Conservation (phyloP, 2,329 filamentous ascomycete genomes). For the Exophiala aquamarina region DNA sequence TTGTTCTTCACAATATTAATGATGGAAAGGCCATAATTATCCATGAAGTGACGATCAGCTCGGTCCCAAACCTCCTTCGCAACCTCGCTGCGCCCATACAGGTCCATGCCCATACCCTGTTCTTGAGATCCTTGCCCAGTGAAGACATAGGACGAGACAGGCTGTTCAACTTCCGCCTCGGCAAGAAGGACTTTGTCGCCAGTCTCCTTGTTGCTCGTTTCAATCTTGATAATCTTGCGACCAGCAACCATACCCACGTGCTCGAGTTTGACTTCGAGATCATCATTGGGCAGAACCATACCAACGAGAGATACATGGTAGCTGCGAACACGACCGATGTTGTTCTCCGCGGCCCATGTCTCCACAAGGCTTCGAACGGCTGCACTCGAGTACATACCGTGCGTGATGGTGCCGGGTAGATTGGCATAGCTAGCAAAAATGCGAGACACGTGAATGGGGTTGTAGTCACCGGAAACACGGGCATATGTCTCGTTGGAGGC, state of each 20-base stretch:
- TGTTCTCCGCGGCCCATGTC: slow-evolving; percentile 99
- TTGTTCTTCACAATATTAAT: slow-evolving; percentile 99
- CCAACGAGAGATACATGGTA: slow-evolving; percentile 97
- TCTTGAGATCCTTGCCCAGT: slow-evolving; percentile 98
- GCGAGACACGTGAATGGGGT: slow-evolving; percentile 96
- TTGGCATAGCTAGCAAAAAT: slow-evolving; percentile 96
- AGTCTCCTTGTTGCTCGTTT: slow-evolving; percentile 90
- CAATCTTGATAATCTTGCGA: slow-evolving; percentile 99
- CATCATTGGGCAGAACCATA: slow-evolving; percentile 97
- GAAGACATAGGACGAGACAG: slow-evolving; percentile 94
- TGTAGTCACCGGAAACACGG: slow-evolving; percentile 96
- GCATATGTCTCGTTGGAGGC: slow-evolving; percentile 98
- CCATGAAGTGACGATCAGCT: slow-evolving; percentile 95
- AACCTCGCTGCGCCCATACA: slow-evolving; percentile 89
- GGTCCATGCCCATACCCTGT: slow-evolving; percentile 99
- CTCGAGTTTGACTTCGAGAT: slow-evolving; percentile 90
- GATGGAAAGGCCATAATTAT: slow-evolving; percentile 98
- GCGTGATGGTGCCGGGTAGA: slow-evolving; percentile 93
- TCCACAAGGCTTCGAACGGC: slow-evolving; percentile 94
- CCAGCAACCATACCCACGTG: slow-evolving; percentile 97
- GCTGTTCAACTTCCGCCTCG: slow-evolving; percentile 97
- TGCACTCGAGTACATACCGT: slow-evolving; percentile 99
- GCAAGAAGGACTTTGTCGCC: slow-evolving; percentile 95
- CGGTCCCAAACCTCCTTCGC: slow-evolving; percentile 98
- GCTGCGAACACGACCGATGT: slow-evolving; percentile 92